Evolutionary conservation across 331 rosid species (phyloP), one percentile per base, ranked within the genome.

Genomic region (Spiraea crenata): DNA sequence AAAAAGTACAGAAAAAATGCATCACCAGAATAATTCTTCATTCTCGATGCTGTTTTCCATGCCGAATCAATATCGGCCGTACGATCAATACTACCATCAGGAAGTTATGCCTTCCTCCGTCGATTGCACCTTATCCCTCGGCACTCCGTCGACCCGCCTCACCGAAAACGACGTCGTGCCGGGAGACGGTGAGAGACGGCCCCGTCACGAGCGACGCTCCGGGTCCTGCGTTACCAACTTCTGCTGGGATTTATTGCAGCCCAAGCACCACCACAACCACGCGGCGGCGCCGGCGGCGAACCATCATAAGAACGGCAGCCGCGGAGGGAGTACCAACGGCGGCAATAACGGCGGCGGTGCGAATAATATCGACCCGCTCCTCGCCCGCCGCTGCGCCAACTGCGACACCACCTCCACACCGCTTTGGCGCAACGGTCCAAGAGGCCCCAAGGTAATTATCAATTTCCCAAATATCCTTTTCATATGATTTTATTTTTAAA

Each of bases 331-430:
- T 48, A 54, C 34, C 52, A 49, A 76, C 58, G 48, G 42, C 45
- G 9, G 25, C 38, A 51, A 25, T 4, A 63, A 9, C 67, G 46
- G 20, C 14, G 37, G 6, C 12, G 48, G 5, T 74, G 25, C 69
- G 42, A 56, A 63, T 70, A 72, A 63, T 25, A 25, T 25, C 40
- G 97, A 90, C 5, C 73, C 97, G 38, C 96, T 91, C 60, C 82
- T 89, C 13, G 97, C 96, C 66, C 98, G 98, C 58, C 96, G 96
- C 61, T 93, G 98, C 41, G 98, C 98, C 4, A 92, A 90, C 86
- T 92, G 98, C 34, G 97, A 90, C 83, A 92, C 98, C 69, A 92
- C 97, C 54, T 90, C 98, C 9, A 92, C 98, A 1, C 98, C 98
- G 0, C 98, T 92, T 6, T 92, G 98, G 98, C 82, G 98, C 54